phyloP scores from a whole-genome alignment of 176 grass and related monocot species.

The Aegilops speltoides region DNA sequence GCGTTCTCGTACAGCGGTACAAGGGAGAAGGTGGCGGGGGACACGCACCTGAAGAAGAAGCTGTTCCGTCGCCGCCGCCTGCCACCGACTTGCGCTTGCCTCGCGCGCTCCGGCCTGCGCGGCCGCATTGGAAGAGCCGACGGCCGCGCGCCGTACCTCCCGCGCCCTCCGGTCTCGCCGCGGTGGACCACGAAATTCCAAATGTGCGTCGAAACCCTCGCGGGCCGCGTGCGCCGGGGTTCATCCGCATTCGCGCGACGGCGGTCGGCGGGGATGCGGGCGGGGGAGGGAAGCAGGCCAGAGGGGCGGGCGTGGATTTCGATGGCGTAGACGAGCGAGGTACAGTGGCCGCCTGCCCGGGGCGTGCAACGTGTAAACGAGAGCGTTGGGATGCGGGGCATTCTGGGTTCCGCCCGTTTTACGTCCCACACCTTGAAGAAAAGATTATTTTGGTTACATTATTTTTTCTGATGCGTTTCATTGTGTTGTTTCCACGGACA shows the following conservation, averaged over 20 bases:
- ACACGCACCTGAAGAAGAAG: constrained; percentile 11
- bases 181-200: background rate
- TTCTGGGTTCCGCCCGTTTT: too few relatives aligned
- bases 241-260: background rate
- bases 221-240: background rate
- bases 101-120: background rate
- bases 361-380: background rate
- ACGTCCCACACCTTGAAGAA: too few relatives aligned
- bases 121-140: background rate
- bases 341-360: background rate
- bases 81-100: background rate
- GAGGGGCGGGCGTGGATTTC: background rate
- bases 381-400: background rate
- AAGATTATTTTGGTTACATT: too few relatives aligned
- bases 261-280: background rate
- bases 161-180: background rate
- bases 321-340: constrained; percentile 18
- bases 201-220: background rate
- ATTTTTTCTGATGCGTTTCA: too few relatives aligned
- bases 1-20: background rate
- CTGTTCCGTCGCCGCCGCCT: background rate
- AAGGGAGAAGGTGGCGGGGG: background rate
- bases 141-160: constrained; percentile 15
- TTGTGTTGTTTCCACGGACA: too few relatives aligned
- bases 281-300: background rate